phyloP scores from a whole-genome alignment of 805 yeast species.

The Candida saitoana region DNA sequence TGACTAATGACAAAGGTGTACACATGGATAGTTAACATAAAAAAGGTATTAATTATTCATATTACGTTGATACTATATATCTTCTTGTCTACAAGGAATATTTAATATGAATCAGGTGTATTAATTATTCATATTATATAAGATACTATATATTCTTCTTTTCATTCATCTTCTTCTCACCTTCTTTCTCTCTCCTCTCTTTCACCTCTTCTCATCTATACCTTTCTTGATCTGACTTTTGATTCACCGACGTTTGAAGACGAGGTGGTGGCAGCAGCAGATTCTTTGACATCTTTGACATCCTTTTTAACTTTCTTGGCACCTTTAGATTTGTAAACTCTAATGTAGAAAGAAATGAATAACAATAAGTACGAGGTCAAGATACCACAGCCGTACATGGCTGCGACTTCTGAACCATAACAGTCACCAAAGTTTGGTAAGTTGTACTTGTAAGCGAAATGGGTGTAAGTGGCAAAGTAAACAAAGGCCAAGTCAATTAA shows the following conservation, averaged over 20 bases:
- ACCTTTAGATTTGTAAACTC: conserved; percentile 61
- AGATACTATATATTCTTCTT: too few relatives aligned
- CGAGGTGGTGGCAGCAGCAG: conserved; percentile 9
- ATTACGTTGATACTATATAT: too few relatives aligned
- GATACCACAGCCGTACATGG: conserved; percentile 83
- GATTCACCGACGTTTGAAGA: conserved; percentile 5
- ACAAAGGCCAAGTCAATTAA: conserved; percentile 85
- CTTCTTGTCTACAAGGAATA: too few relatives aligned
- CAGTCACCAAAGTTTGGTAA: conserved; percentile 79
- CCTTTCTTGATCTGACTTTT: conserved; percentile 34
- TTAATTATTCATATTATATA: too few relatives aligned
- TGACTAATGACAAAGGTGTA: too few relatives aligned
- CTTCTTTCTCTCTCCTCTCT: too few relatives aligned
- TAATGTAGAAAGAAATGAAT: conserved; percentile 89
- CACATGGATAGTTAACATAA: too few relatives aligned
- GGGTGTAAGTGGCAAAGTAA: conserved; percentile 90
- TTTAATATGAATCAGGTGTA: too few relatives aligned
- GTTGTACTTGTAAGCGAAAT: conserved; percentile 66
- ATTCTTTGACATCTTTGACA: conserved; percentile 6
- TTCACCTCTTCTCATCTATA: too few relatives aligned
- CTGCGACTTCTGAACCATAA: conserved; percentile 90
- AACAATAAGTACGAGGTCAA: conserved; percentile 83
- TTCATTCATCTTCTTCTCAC: too few relatives aligned
- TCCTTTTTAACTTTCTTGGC: conserved; percentile 12
- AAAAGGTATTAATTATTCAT: too few relatives aligned